Evolutionary conservation across 805 yeast genomes (phyloP), one percentile per base, ranked within the genome.

Genomic region (Ogataea polymorpha): DNA sequence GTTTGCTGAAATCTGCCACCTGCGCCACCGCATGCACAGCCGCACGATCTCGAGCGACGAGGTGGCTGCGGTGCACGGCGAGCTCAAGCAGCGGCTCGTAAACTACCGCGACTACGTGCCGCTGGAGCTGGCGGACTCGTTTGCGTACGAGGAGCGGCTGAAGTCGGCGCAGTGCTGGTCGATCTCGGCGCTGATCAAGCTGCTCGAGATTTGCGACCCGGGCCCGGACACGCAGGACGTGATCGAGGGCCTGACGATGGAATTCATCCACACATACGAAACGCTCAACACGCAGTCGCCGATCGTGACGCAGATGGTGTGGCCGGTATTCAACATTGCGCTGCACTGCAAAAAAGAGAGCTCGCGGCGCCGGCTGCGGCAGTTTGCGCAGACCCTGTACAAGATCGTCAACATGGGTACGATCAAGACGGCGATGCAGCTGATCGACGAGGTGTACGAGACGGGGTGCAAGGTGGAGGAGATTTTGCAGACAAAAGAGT

Each of bases 101-200:
- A 61, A 61, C 18, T 77, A 76, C 48, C 52, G 82, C 34, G 79
- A 75, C 23, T 74, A 73, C 47, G 76, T 70, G 9, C 55, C 63
- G 0, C 50, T 54, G 24, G 40, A 39, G 10, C 33, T 59, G 30
- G 50, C 55, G 8, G 47, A 51, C 32, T 55, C 55, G 13, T 56
- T 47, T 23, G 62, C 64, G 2, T 74, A 70, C 48, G 63, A 59
- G 11, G 61, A 65, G 37, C 57, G 77, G 32, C 48, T 77, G 24
- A 71, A 71, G 38, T 70, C 78, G 31, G 79, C 81, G 1, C 80
- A 75, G 49, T 73, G 81, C 49, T 77, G 82, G 82, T 55, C 78
- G 7, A 49, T 77, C 9, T 65, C 71, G 0, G 60, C 62, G 0
- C 45, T 61, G 30, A 51, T 65, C 7, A 62, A 63, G 35, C 53